Evolutionary conservation across 495 filamentous ascomycete genomes (phyloP), one percentile per base, ranked within the genome.

Genomic region (Daldinia childiae): DNA sequence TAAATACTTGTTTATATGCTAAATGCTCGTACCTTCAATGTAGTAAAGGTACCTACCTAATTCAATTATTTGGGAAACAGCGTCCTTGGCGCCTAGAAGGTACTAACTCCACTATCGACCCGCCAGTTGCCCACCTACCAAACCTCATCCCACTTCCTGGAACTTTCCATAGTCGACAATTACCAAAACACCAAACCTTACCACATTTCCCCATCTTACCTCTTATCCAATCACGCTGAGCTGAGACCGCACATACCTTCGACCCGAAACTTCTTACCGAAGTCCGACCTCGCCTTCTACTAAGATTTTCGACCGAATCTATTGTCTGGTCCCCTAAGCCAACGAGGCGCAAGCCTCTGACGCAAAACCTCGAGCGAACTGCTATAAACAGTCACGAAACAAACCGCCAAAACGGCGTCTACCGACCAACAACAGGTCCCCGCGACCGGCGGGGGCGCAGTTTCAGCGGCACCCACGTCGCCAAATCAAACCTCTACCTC

Each of bases 341-440:
- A 29, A 60, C 64, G 58, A 59, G 64, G 62, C 58, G 64, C 64
- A 64, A 64, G 57, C 57, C 68, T 71, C 68, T 41, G n/a, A 54
- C 41, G 8, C 45, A 36, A 36, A 66, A 43, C 38, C 17, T 60
- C 48, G 48, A 45, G 41, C 61, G 41, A 71, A 68, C 64, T 30
- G 4, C 43, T 60, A 59, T 41, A 77, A 43, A 7, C 12, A 29
- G 21, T 45, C 8, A 41, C 36, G 26, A 41, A 77, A 77, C 51
- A 76, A 48, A 84, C 72, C 79, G 75, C 66, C 75, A 85, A 76
- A 75, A 81, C 70, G 78, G 74, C 74, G 76, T 79, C 76, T 55
- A 73, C 68, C 60, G 72, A 68, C 36, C 73, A 72, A 38, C 69
- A 67, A 59, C 76, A 62, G 61, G 72, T 36, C 32, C 68, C 64